phyloP scores from a whole-genome alignment of 2,329 filamentous ascomycete species.

The Monilinia laxa region DNA sequence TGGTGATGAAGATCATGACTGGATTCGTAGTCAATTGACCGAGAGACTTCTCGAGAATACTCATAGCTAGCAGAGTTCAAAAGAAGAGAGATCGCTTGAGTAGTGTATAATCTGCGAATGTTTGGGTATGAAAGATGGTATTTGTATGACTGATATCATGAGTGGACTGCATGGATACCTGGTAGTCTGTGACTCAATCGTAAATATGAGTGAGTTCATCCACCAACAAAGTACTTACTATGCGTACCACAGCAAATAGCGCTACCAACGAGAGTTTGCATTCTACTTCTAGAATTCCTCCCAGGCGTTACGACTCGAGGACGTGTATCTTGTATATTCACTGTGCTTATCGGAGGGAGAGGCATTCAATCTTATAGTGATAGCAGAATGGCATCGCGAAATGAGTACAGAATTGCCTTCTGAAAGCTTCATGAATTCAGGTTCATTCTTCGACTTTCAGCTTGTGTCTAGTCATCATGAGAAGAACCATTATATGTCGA shows the following conservation, averaged over 20 bases:
- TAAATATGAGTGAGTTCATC: neutral
- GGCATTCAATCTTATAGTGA: neutral
- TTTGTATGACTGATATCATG: neutral
- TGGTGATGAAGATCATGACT: constrained; percentile 20
- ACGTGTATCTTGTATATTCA: neutral
- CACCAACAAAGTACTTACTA: constrained; percentile 4
- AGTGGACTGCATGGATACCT: neutral
- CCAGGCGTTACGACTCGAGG: no score
- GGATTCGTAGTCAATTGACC: constrained; percentile 21
- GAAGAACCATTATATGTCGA: no score
- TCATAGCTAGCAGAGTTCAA: constrained; percentile 14
- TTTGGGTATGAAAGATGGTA: neutral
- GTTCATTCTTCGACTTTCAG: no score
- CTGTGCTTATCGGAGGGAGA: neutral
- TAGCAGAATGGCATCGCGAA: no score
- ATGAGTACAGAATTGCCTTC: no score
- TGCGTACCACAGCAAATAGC: neutral
- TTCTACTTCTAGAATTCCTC: neutral
- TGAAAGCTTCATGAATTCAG: no score
- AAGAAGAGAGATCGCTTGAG: neutral
- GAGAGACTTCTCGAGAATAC: constrained; percentile 23
- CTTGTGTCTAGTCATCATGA: no score
- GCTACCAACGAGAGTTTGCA: neutral
- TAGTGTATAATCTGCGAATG: neutral
- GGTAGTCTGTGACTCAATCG: neutral